phyloP scores from a whole-genome alignment of 1,139 yeast genomes.

The Wickerhamomyces sp. region DNA sequence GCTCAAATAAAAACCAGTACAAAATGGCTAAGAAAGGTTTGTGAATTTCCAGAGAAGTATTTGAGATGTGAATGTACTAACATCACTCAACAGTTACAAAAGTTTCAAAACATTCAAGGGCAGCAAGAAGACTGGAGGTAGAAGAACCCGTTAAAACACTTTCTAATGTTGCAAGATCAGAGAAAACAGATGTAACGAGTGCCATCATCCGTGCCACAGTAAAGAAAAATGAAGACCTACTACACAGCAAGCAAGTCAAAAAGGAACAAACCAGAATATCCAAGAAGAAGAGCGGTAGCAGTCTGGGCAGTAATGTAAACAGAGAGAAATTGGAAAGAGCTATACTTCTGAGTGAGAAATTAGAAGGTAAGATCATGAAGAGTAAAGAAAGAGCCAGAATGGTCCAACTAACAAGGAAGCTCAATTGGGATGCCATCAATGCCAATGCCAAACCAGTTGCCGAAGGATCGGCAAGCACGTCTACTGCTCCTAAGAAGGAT shows the following conservation, averaged over 20 bases:
- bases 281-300: constrained; percentile 30
- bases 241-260: constrained; percentile 48
- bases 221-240: constrained; percentile 54
- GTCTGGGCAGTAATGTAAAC: constrained; percentile 30
- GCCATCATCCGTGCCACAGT: constrained; percentile 66
- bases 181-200: constrained; percentile 52
- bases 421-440: constrained; percentile 72
- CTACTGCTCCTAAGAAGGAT: constrained; percentile 2
- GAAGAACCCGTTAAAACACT: constrained; percentile 43
- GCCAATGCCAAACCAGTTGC: constrained; percentile 29
- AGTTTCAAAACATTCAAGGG: constrained; percentile 69
- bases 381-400: constrained; percentile 59
- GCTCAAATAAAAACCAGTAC: background rate
- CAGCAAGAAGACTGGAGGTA: constrained; percentile 63
- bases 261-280: constrained; percentile 31
- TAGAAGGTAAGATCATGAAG: constrained; percentile 57
- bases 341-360: constrained; percentile 47
- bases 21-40: constrained; percentile 24
- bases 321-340: constrained; percentile 43
- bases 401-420: constrained; percentile 57
- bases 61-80: background rate
- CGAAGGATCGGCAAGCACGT: constrained; percentile 2
- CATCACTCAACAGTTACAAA: background rate
- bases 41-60: constrained; percentile 2
- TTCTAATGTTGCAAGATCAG: constrained; percentile 49